phyloP scores from a whole-genome alignment of 2,329 filamentous ascomycete species.

The Eutypella sp. region DNA sequence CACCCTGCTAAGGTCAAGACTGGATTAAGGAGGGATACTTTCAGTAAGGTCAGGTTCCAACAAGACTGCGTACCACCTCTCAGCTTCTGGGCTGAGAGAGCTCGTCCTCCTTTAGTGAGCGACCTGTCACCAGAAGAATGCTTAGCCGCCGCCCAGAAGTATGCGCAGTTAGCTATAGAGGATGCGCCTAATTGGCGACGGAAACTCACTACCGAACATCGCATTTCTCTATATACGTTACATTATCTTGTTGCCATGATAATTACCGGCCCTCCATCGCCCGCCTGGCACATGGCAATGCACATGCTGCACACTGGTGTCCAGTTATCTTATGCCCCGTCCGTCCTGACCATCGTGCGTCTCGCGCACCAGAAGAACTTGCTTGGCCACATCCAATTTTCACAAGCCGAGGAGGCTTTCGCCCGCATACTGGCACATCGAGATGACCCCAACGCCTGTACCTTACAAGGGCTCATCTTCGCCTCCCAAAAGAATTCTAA shows the following conservation, averaged over 20 bases:
- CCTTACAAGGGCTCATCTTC: slow-evolving; percentile 28
- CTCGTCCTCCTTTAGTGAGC: slow-evolving; percentile 5
- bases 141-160: slow-evolving; percentile 15
- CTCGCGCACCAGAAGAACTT: slow-evolving; percentile 11
- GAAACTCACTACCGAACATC: slow-evolving; percentile 10
- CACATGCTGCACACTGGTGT: slow-evolving; percentile 32
- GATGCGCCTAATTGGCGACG: slow-evolving; percentile 18
- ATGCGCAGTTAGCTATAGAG: slow-evolving; percentile 18
- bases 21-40: slow-evolving; percentile 4
- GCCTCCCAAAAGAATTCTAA: slow-evolving; percentile 7
- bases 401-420: slow-evolving; percentile 15
- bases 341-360: slow-evolving; percentile 28
- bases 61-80: slow-evolving; percentile 18
- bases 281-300: slow-evolving; percentile 17
- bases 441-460: slow-evolving; percentile 29
- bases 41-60: slow-evolving; percentile 19
- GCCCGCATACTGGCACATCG: slow-evolving; percentile 15
- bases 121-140: slow-evolving; percentile 19
- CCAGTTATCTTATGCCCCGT: slow-evolving; percentile 29
- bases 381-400: slow-evolving; percentile 14
- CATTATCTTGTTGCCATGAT: slow-evolving; percentile 28
- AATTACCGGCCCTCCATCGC: slow-evolving; percentile 2
- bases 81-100: slow-evolving; percentile 19
- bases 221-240: slow-evolving; percentile 19
- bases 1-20: slow-evolving; percentile 1